Conservation (phyloP, 805 yeast species). For the Ogataea wickerhamii region DNA sequence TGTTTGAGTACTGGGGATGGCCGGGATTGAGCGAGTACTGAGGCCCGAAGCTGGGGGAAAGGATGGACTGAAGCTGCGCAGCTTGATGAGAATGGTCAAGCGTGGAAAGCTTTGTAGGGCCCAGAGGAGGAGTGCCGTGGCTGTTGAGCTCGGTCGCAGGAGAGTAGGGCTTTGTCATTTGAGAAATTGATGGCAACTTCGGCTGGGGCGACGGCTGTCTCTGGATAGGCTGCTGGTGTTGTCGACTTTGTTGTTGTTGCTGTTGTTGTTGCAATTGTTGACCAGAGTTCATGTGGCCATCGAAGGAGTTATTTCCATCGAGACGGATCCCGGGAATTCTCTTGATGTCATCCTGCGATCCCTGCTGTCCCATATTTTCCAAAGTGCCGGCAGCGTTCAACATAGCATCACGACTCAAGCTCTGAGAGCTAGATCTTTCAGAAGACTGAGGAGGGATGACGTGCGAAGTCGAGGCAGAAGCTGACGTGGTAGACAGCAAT, state of each 20-base stretch:
- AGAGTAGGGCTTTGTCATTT: slow-evolving; percentile 26
- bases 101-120: slow-evolving; percentile 23
- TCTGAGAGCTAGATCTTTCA: slow-evolving; percentile 30
- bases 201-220: slow-evolving; percentile 12
- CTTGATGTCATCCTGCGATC: slow-evolving; percentile 21
- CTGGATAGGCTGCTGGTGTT: slow-evolving; percentile 26
- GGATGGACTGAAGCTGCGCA: slow-evolving; percentile 18
- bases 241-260: slow-evolving; percentile 13
- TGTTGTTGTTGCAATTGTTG: too few relatives aligned
- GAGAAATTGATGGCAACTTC: slow-evolving; percentile 27
- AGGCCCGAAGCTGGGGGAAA: slow-evolving; percentile 34
- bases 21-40: slow-evolving; percentile 24
- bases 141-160: slow-evolving; percentile 31
- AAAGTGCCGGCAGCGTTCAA: slow-evolving; percentile 40
- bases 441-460: slow-evolving; percentile 39
- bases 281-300: slow-evolving; percentile 9
- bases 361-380: slow-evolving; percentile 37
- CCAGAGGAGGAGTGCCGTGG: slow-evolving; percentile 23
- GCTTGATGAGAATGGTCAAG: slow-evolving; percentile 20
- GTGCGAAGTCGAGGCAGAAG: slow-evolving; percentile 29
- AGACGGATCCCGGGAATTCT: slow-evolving; percentile 33
- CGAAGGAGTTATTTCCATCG: slow-evolving; percentile 18
- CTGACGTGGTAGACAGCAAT: slow-evolving; percentile 48
- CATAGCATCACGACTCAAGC: slow-evolving; percentile 31
- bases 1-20: slow-evolving; percentile 11